These are phyloP conservation scores for Amoebophrya sp. DNA, from an alignment of 169 alveolate species.

Conservation along the genomic window DNA sequence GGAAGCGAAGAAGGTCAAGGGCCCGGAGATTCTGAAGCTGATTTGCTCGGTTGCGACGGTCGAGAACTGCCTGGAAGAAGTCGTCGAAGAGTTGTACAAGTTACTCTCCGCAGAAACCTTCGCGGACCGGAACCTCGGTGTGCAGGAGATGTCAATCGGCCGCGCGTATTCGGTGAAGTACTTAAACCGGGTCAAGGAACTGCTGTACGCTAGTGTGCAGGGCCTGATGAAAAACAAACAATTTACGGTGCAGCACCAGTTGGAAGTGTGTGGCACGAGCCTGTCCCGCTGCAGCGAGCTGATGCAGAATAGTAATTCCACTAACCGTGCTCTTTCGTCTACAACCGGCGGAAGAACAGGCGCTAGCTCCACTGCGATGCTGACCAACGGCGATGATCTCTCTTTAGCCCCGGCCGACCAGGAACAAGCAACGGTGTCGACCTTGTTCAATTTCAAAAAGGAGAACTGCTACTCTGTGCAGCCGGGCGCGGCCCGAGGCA, in stretches of 20 bases:
- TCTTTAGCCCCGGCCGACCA: not conserved
- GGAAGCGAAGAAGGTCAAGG: not conserved
- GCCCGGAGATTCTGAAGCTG: not conserved
- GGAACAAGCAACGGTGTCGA: not conserved
- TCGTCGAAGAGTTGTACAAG: not conserved
- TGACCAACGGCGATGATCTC: not conserved
- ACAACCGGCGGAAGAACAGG: not conserved
- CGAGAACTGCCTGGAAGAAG: not conserved
- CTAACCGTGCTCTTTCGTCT: no score
- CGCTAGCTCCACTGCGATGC: not conserved
- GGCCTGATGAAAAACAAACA: not conserved
- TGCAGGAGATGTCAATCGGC: no score
- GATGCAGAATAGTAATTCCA: no score
- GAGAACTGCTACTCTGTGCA: not conserved
- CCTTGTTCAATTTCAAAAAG: not conserved
- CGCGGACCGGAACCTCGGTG: not conserved
- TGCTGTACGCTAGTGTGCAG: not conserved
- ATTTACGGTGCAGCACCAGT: not conserved
- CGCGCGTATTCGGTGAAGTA: not conserved
- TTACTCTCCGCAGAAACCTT: not conserved
- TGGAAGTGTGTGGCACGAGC: not conserved
- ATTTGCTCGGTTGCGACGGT: not conserved
- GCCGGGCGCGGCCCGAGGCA: not conserved
- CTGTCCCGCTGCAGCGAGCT: not conserved
- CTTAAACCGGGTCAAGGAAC: not conserved